These are phyloP conservation scores for Nakazawaea sp. DNA, from an alignment of 805 yeast genomes.

Conservation along the genomic window DNA sequence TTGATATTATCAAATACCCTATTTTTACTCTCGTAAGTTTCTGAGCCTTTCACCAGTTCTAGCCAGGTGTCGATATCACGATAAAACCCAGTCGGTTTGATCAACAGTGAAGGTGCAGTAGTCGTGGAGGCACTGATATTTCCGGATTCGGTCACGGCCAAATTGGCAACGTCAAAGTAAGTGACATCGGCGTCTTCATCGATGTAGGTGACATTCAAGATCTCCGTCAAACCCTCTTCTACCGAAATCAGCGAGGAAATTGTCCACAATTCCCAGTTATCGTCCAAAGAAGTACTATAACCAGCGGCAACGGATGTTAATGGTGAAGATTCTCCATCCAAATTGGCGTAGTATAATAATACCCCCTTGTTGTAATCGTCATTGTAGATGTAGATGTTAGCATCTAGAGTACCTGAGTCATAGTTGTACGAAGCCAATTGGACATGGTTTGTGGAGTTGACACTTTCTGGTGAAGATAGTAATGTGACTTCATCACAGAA, in stretches of 20 bases:
- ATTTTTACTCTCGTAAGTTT: constrained; percentile 2
- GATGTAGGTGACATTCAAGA: constrained; percentile 2
- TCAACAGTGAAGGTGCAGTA: constrained; percentile 3
- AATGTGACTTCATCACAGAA: neutral
- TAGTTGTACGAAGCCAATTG: constrained; percentile 7
- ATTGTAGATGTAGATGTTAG: constrained; percentile 3
- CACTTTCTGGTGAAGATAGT: neutral
- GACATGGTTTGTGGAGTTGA: constrained; percentile 5
- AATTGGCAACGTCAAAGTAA: neutral
- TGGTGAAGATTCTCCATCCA: constrained; percentile 4
- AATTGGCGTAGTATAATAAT: constrained; percentile 2
- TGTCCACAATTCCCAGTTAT: constrained; percentile 8
- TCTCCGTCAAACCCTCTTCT: constrained; percentile 1
- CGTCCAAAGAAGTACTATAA: neutral
- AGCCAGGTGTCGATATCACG: constrained; percentile 5
- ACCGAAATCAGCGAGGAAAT: neutral
- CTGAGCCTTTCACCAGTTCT: neutral
- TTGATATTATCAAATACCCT: constrained; percentile 9
- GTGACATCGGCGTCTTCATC: neutral
- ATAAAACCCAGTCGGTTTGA: constrained; percentile 5
- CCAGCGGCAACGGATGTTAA: constrained; percentile 7
- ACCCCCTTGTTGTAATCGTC: constrained; percentile 5
- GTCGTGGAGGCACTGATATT: neutral
- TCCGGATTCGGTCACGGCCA: neutral
- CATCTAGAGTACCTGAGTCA: constrained; percentile 3